These are phyloP conservation scores for Lepidopterella palustris DNA, from an alignment of 495 filamentous ascomycete genomes.

Conservation along the genomic window DNA sequence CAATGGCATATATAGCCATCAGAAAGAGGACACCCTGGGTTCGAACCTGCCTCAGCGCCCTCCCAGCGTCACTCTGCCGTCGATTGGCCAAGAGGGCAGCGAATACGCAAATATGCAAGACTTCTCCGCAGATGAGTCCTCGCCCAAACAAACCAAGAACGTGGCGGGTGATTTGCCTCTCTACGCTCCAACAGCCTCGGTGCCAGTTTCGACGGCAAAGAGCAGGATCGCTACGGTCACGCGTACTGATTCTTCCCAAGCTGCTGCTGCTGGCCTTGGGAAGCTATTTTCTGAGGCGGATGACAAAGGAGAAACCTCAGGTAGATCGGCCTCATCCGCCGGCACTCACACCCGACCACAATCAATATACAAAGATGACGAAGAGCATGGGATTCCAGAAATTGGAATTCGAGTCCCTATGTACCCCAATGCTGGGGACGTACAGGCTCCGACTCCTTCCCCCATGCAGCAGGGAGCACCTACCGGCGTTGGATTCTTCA, in stretches of 20 bases:
- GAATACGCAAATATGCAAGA: slow-evolving; percentile 69
- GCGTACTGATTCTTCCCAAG: slow-evolving; percentile 78
- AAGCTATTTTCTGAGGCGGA: slow-evolving; percentile 58
- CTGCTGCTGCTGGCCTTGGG: slow-evolving; percentile 75
- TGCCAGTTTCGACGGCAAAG: slow-evolving; percentile 71
- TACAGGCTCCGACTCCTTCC: slow-evolving; percentile 87
- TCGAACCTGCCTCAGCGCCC: slow-evolving; percentile 54
- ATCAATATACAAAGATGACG: slow-evolving; percentile 47
- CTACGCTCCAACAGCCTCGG: slow-evolving; percentile 82
- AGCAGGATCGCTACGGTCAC: slow-evolving; percentile 74
- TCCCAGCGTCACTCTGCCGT: slow-evolving; percentile 73
- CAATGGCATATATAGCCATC: slow-evolving; percentile 35
- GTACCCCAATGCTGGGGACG: slow-evolving; percentile 89
- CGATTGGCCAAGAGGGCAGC: slow-evolving; percentile 79
- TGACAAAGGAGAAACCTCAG: slow-evolving; percentile 23
- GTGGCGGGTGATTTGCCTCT: slow-evolving; percentile 75
- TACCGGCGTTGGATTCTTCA: slow-evolving; percentile 51
- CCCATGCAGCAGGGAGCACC: slow-evolving; percentile 50
- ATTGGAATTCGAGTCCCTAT: slow-evolving; percentile 89
- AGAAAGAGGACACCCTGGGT: slow-evolving; percentile 40
- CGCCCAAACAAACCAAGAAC: slow-evolving; percentile 65
- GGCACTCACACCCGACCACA: slow-evolving; percentile 43
- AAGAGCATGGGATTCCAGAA: slow-evolving; percentile 82
- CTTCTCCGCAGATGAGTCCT: slow-evolving; percentile 24
- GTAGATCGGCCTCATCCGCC: slow-evolving; percentile 45